Evolutionary conservation across 768 basidiomycete species (phyloP), one percentile per base, ranked within the genome.

Genomic region (Lactifluus subvellereus): DNA sequence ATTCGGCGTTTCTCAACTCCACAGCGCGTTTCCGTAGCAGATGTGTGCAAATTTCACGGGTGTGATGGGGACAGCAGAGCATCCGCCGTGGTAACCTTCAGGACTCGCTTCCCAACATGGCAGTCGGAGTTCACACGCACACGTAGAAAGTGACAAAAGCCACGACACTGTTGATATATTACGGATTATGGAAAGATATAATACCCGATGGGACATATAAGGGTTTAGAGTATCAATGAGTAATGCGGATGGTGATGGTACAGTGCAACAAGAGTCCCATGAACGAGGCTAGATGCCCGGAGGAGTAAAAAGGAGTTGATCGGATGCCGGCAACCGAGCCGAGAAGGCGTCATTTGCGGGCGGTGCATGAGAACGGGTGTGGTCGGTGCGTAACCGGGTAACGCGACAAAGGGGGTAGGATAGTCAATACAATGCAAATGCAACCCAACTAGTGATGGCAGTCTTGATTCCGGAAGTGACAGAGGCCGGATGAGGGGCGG

Each of bases 221-320:
- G 54, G 22, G 54, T 55, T 43, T 64, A 64, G 59, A 54, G 63
- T 64, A 64, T 55, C 58, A 50, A 64, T 64, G 47, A 48, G 22
- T 48, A 53, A 49, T 42, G 35, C 10, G 57, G 62, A 64, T 64
- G 63, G 59, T 64, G 35, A 30, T 64, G 49, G 54, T 64, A 64
- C 63, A 64, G 54, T 64, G 63, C 63, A 64, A 53, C 43, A 58
- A 57, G 62, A 54, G 52, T 47, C 38, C 37, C 14, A 64, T 64
- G 63, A 38, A 54, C 47, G 47, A 64, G 54, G n/a, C 58, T n/a
- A 64, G 40, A 59, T 60, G 54, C 63, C 60, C 63, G n/a, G 60
- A 27, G 58, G 63, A 59, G 59, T 43, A 64, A 64, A 51, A 59
- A 59, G 58, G 58, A 54, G 58, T 37, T 60, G 59, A 56, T 60